Evolutionary conservation across 2,329 filamentous ascomycete species (phyloP).

Genomic region (Xylaria sp.): DNA sequence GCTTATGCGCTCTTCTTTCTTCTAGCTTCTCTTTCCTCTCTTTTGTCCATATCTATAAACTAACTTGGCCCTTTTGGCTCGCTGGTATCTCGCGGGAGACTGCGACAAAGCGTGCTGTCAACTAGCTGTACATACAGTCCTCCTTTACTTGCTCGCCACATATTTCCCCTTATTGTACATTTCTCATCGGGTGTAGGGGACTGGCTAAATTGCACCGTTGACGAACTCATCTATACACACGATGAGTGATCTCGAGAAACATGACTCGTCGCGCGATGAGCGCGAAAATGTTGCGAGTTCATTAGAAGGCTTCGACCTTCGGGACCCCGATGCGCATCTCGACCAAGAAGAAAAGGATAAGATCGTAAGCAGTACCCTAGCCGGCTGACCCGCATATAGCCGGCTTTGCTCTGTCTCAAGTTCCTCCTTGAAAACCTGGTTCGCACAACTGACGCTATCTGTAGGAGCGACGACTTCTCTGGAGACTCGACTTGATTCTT

Average conservation of each 20-base stretch:
- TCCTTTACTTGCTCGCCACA: not conserved
- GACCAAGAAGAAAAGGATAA: slow-evolving; percentile 65
- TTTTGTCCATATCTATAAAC: slow-evolving; percentile 14
- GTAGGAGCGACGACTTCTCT: slow-evolving; percentile 50
- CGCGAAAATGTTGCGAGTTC: slow-evolving; percentile 30
- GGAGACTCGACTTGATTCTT: slow-evolving; percentile 50
- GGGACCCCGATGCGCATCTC: slow-evolving; percentile 68
- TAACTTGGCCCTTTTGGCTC: not conserved
- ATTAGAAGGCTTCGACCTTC: slow-evolving; percentile 37
- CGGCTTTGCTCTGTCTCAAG: slow-evolving; percentile 3
- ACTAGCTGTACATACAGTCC: slow-evolving; percentile 9
- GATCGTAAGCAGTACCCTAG: slow-evolving; percentile 57
- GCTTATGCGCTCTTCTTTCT: slow-evolving; percentile 11
- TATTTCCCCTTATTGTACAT: not conserved
- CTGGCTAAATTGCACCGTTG: not conserved
- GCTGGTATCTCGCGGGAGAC: slow-evolving; percentile 6
- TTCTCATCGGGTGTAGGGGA: not conserved
- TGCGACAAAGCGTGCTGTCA: slow-evolving; percentile 1
- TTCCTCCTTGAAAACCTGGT: not conserved
- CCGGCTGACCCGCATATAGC: not conserved
- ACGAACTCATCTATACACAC: not conserved
- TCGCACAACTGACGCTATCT: slow-evolving; percentile 35
- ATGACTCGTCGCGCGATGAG: slow-evolving; percentile 40
- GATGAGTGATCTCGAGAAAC: slow-evolving; percentile 49
- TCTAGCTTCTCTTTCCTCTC: slow-evolving; percentile 7